Evolutionary conservation across 768 basidiomycete species (phyloP), one percentile per base, ranked within the genome.

Genomic region (Agrocybe chaxingu): DNA sequence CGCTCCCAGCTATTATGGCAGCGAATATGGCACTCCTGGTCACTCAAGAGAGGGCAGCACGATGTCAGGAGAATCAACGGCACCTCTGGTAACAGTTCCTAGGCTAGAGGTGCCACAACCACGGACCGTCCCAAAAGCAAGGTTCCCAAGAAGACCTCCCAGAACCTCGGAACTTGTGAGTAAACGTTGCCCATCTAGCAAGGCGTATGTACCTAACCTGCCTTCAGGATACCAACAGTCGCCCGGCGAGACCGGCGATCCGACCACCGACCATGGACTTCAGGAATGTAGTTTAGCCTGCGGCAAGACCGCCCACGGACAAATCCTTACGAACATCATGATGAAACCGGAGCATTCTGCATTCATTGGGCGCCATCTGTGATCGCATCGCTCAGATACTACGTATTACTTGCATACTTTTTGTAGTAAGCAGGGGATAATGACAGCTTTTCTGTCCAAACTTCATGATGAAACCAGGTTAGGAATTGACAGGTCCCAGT

Each of bases 1-100:
- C 36, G 67, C 71, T 48, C 70, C 70, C n/a, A 72, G 70, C 55
- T 70, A 71, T 52, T 72, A 71, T 24, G 24, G 24, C 48, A 66
- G 65, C n/a, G 60, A 65, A 48, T 61, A 64, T 2, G 50, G 57
- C 12, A 62, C 56, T 51, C 54, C 56, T n/a, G 54, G 48, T 34
- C 56, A 67, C 30, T 57, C 59, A 32, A 42, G 63, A 45, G 58
- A 45, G 13, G 51, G 33, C 55, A 61, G 55, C 61, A 58, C 42
- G 41, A 43, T 53, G 48, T 63, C 62, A 47, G 48, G 61, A 32
- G 50, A 34, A 19, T 66, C 66, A 11, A 63, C 60, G 11, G 55
- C 60, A 38, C 61, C 63, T 32, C 55, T 66, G 42, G 58, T 67
- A 32, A 61, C 65, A 5, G 62, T 68, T 42, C 58, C 60, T 31